Conservation (phyloP, 2,329 filamentous ascomycete genomes). For the Cladosporium sp. region DNA sequence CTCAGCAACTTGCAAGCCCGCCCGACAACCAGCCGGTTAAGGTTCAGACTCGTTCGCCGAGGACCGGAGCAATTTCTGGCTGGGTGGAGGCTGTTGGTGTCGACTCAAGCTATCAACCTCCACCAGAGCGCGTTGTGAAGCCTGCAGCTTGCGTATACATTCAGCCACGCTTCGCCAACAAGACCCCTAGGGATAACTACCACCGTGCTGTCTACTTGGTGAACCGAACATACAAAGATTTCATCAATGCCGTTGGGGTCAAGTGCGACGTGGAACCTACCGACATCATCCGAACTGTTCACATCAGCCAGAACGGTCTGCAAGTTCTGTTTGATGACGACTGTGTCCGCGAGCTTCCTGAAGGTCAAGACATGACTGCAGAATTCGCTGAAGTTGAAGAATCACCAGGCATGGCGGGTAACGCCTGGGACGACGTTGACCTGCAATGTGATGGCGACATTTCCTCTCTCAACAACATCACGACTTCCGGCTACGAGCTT, state of each 20-base stretch:
- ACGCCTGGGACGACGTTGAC: conserved; percentile 50
- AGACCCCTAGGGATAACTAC: conserved; percentile 54
- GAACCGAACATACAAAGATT: conserved; percentile 69
- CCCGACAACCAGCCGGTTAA: conserved; percentile 51
- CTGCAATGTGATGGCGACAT: conserved; percentile 48
- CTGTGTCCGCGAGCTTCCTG: conserved; percentile 73
- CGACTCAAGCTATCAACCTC: conserved; percentile 79
- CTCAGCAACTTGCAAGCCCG: conserved; percentile 42
- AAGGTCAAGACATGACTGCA: conserved; percentile 84
- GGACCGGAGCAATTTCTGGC: conserved; percentile 63
- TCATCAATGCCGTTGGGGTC: conserved; percentile 66
- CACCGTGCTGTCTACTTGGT: conserved; percentile 84
- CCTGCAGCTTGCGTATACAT: conserved; percentile 88
- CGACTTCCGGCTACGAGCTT: conserved; percentile 46
- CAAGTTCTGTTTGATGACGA: conserved; percentile 89
- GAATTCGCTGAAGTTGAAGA: conserved; percentile 62
- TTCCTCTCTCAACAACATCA: conserved; percentile 38
- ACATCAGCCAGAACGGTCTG: conserved; percentile 68
- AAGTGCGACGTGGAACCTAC: conserved; percentile 79
- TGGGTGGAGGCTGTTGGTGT: conserved; percentile 92
- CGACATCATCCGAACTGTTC: conserved; percentile 67
- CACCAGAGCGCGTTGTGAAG: conserved; percentile 66
- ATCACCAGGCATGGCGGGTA: conserved; percentile 10
- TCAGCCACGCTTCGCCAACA: conserved; percentile 50
- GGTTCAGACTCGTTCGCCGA: conserved; percentile 53